Conservation (phyloP, 176 grass and related monocot genomes). For the Phoenix roebelenii region DNA sequence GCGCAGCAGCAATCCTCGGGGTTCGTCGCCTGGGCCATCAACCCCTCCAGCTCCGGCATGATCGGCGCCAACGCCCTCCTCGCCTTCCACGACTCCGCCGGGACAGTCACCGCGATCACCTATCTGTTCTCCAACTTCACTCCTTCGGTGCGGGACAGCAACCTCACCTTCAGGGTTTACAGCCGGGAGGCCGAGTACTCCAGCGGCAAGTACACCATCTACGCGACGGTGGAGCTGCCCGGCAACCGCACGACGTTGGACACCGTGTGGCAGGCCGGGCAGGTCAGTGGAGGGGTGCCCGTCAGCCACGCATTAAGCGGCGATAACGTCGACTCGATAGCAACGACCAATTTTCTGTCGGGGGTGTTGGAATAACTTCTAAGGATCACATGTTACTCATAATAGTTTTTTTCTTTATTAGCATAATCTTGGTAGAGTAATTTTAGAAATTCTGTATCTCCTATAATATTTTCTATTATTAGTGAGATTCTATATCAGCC, state of each 20-base stretch:
- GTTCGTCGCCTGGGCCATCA: slow-evolving; percentile 93
- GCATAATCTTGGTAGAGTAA: too few relatives aligned
- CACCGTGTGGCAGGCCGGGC: slow-evolving; percentile 74
- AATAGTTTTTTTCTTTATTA: too few relatives aligned
- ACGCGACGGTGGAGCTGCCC: slow-evolving; percentile 44
- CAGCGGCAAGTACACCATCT: slow-evolving; percentile 55
- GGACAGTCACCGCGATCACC: slow-evolving; percentile 24
- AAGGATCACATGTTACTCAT: too few relatives aligned
- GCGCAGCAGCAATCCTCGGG: slow-evolving; percentile 11
- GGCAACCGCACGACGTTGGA: slow-evolving; percentile 23
- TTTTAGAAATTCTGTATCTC: too few relatives aligned
- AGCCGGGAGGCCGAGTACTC: slow-evolving; percentile 33
- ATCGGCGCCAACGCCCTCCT: slow-evolving; percentile 39
- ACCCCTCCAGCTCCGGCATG: slow-evolving; percentile 28
- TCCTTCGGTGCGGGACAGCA: slow-evolving; percentile 2
- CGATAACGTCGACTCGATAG: neutral
- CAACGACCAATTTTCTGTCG: slow-evolving; percentile 43
- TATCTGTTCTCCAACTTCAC: neutral
- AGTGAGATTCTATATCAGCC: too few relatives aligned
- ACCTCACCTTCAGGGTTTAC: slow-evolving; percentile 27
- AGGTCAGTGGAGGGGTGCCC: neutral
- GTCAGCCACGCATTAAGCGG: neutral
- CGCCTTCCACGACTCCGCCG: slow-evolving; percentile 35
- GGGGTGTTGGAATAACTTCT: neutral
- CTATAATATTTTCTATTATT: too few relatives aligned